A percentile compares a stretch with the other conserved stretches of the same genome.
Evolutionary conservation across 164 flowering plant genomes (phyloP).

Genomic region (Taxillus chinensis): DNA sequence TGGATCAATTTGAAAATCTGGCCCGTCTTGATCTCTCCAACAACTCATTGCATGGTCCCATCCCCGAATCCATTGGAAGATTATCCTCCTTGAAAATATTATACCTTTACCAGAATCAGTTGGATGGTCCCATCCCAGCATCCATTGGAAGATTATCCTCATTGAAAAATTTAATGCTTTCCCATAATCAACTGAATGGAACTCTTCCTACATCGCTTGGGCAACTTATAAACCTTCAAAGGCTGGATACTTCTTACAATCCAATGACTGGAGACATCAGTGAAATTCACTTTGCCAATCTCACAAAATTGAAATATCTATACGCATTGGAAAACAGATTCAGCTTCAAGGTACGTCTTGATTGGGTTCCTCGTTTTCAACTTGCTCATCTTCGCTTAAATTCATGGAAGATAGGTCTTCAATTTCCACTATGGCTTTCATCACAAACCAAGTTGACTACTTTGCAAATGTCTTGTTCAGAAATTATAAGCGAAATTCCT

Average conservation of each 20-base stretch:
- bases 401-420: constrained; percentile 3
- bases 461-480: background rate
- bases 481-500: constrained; percentile 8
- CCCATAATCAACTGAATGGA: background rate
- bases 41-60: background rate
- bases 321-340: background rate
- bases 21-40: background rate
- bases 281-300: background rate
- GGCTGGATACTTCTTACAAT: background rate
- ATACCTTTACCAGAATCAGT: no score
- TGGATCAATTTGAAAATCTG: no score
- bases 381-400: background rate
- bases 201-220: background rate
- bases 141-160: constrained; percentile 7
- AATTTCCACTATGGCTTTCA: constrained; percentile 10
- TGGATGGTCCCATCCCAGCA: background rate
- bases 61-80: no score
- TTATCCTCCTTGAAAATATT: no score
- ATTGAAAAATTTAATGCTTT: background rate
- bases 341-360: background rate
- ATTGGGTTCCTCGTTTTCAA: constrained; percentile 13
- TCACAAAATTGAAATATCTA: background rate
- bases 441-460: background rate
- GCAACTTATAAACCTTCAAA: background rate
- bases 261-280: background rate